phyloP scores from a whole-genome alignment of 768 basidiomycete species.

The Kwoniella europaea region DNA sequence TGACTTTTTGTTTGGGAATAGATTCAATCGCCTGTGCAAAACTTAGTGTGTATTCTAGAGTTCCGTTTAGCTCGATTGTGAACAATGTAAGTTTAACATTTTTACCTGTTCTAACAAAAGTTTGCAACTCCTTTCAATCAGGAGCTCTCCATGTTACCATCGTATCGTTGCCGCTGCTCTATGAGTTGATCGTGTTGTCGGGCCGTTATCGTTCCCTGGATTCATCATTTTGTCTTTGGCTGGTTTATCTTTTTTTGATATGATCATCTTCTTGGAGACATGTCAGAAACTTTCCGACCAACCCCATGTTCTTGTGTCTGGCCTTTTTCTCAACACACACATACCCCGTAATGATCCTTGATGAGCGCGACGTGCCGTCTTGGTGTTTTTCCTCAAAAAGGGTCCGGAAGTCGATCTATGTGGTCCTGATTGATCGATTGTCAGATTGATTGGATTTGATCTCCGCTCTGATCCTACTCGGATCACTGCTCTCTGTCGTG shows the following conservation, averaged over 20 bases:
- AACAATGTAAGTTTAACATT: not conserved
- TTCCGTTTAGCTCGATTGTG: not conserved
- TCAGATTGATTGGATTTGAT: not conserved
- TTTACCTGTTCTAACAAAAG: too few species aligned
- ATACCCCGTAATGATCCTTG: too few species aligned
- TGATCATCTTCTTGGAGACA: too few species aligned
- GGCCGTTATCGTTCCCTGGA: not conserved
- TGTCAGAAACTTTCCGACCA: too few species aligned
- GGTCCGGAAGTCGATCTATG: too few species aligned
- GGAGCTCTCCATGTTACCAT: not conserved
- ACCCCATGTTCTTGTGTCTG: not conserved
- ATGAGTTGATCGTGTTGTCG: not conserved
- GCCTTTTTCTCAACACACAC: not conserved
- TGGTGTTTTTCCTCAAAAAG: too few species aligned
- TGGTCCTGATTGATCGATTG: not conserved
- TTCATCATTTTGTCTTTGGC: not conserved
- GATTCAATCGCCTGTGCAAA: not conserved
- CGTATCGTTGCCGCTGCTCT: not conserved
- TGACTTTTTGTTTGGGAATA: not conserved
- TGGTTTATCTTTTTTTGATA: not conserved
- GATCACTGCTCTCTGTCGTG: not conserved
- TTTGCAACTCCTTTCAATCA: not conserved
- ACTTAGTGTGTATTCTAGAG: not conserved
- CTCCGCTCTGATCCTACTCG: not conserved
- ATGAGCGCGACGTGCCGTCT: too few species aligned